A percentile compares a stretch with the other conserved stretches of the same genome.
phyloP scores from a whole-genome alignment of 148 eudicot species.

The Vaccinium vitisidaea region DNA sequence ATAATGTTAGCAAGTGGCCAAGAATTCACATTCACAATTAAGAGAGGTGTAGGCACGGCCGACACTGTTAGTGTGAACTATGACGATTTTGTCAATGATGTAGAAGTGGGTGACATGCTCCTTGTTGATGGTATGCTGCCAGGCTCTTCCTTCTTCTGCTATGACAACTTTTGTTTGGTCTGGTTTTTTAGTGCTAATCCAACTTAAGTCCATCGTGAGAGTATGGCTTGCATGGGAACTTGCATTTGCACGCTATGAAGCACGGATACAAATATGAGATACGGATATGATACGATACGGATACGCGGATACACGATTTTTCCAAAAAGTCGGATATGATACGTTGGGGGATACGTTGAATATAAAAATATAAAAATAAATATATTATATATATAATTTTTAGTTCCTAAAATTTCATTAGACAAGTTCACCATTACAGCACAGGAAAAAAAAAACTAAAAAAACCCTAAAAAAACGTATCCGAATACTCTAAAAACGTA shows the following conservation, averaged over 20 bases:
- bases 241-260: not conserved
- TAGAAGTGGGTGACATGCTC: constrained; percentile 93
- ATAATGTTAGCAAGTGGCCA: constrained; percentile 68
- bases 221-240: not conserved
- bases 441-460: no score
- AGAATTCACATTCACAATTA: constrained; percentile 90
- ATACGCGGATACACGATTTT: no score
- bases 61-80: constrained; percentile 96
- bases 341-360: no score
- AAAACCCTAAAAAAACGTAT: no score
- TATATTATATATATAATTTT: no score
- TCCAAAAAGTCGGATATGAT: no score
- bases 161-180: not conserved
- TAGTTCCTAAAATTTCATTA: no score
- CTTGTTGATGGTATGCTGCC: constrained; percentile 87
- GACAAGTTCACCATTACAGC: no score
- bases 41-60: constrained; percentile 87
- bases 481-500: no score
- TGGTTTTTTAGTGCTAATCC: not conserved
- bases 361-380: no score
- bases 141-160: not conserved
- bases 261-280: no score
- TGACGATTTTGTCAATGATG: constrained; percentile 97
- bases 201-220: not conserved
- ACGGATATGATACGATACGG: no score